Evolutionary conservation across 1,139 yeast species (phyloP).

Genomic region (Yarrowia galli): DNA sequence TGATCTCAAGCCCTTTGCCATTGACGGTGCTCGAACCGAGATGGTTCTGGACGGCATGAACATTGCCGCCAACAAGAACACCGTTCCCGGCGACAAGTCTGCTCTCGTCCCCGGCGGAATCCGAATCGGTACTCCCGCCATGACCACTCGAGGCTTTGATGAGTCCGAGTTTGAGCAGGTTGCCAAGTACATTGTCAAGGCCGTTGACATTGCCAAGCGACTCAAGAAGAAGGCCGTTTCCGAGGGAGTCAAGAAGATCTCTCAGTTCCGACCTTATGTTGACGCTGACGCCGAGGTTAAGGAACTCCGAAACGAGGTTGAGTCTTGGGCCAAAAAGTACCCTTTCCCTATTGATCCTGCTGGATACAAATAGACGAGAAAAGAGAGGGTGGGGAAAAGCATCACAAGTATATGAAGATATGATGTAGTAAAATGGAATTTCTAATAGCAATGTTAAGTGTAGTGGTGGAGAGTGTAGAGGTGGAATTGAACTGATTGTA

Average conservation of each 20-base stretch:
- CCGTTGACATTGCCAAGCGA: constrained; percentile 78
- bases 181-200: constrained; percentile 77
- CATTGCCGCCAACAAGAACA: constrained; percentile 94
- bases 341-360: constrained; percentile 67
- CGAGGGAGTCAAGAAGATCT: constrained; percentile 84
- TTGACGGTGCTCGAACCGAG: constrained; percentile 97
- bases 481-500: too few relatives aligned
- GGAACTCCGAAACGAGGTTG: constrained; percentile 75
- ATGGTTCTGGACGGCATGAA: constrained; percentile 86
- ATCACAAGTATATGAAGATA: not conserved
- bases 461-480: too few relatives aligned
- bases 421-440: not conserved
- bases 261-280: constrained; percentile 89
- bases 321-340: constrained; percentile 91
- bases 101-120: constrained; percentile 95
- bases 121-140: constrained; percentile 97
- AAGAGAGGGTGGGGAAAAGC: too few relatives aligned
- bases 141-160: constrained; percentile 95
- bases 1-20: constrained; percentile 79
- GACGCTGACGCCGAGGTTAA: constrained; percentile 70
- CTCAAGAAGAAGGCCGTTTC: constrained; percentile 75
- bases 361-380: constrained; percentile 5
- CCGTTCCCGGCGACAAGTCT: constrained; percentile 94
- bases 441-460: too few relatives aligned
- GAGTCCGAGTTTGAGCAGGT: constrained; percentile 78